Conservation (phyloP, 2,329 filamentous ascomycete species). For the Colletotrichum incanum region DNA sequence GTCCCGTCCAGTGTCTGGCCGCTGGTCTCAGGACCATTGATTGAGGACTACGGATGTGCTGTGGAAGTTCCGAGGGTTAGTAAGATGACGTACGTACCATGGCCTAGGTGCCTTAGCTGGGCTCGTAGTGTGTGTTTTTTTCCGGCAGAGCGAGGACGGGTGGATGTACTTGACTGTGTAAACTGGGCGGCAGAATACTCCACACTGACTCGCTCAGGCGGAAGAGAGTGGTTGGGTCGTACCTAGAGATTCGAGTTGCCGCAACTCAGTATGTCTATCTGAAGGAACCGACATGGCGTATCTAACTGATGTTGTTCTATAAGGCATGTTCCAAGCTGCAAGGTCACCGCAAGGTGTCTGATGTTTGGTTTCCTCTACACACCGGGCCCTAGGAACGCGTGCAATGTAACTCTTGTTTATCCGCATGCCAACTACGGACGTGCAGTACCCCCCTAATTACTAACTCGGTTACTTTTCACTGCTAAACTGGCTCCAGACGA, state of each 20-base stretch:
- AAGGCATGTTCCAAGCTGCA: neutral
- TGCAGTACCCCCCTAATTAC: neutral
- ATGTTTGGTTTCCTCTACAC: neutral
- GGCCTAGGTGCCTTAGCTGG: neutral
- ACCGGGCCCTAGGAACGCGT: neutral
- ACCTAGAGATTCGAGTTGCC: neutral
- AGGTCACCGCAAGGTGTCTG: neutral
- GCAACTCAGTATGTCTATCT: neutral
- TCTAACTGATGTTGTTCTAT: neutral
- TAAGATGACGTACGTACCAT: constrained; percentile 23
- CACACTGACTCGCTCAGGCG: neutral
- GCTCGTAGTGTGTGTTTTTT: neutral
- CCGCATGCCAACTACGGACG: neutral
- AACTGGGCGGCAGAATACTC: neutral
- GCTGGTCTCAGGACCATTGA: neutral
- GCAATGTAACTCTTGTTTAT: neutral
- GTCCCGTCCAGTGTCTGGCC: neutral
- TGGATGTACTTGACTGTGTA: neutral
- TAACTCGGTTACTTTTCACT: too few species aligned
- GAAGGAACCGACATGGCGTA: neutral
- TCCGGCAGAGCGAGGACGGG: neutral
- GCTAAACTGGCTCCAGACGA: too few species aligned
- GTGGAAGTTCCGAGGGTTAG: constrained; percentile 8
- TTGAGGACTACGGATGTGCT: neutral
- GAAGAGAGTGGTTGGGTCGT: neutral